Base-by-base conservation (phyloP, 1,284 basidiomycete species). In the Cystobasidiaceae sp. region DNA sequence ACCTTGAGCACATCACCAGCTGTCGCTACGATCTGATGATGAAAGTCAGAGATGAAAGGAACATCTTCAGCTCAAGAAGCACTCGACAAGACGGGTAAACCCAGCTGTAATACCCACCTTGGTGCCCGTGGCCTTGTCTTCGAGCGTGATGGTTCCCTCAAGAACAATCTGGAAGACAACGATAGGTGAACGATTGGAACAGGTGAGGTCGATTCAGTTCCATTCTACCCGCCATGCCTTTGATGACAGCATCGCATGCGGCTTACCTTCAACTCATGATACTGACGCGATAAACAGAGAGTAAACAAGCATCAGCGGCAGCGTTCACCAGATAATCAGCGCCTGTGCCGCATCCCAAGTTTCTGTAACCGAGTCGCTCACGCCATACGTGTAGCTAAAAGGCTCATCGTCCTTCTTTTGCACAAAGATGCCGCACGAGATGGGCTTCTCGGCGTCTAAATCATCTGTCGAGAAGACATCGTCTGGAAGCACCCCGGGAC, bases 1-100 rank as follows among this genome's bases (percentile, higher is more conserved):
- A 68, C 68, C n/a, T 66, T 59, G 13, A 71, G 54, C 1, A 62
- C 59, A 55, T 71, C 69, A 4, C 70, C 67, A 1, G 69, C 28
- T n/a, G 52, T 65, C 1, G 34, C 67, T 4, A 48, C 51, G 39
- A 68, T 67, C 23, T 52, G n/a, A n/a, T n/a, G n/a, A 46, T 11
- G 11, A 7, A n/a, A n/a, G n/a, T n/a, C n/a, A n/a, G n/a, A 46
- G 17, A 13, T 3, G 6, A 46, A 13, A 46, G n/a, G 45, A 13
- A 13, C n/a, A 25, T 13, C 27, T 11, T 46, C 37, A 11, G n/a
- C 45, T 17, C 27, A 3, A 13, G 21, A n/a, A 13, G 27, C 15
- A 46, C 15, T 11, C 13, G 21, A 23, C 15, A n/a, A 19, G 45
- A 13, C 2, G n/a, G 21, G 3, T 19, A 46, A 1, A 13, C 19